Conservation (phyloP, 495 filamentous ascomycete genomes). For the Penicillium waksmanii region DNA sequence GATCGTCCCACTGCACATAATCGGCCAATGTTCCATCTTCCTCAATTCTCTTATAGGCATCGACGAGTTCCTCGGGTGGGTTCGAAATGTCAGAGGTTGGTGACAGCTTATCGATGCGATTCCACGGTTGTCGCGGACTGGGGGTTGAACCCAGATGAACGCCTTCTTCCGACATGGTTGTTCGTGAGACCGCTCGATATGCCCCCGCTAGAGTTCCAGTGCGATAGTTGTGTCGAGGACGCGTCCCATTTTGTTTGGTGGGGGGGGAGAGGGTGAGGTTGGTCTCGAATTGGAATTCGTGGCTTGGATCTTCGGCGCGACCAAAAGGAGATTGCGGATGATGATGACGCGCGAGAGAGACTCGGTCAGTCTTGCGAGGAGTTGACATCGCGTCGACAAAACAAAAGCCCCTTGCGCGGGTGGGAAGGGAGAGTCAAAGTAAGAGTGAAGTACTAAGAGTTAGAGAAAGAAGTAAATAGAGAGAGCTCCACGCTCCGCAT, state of each 20-base stretch:
- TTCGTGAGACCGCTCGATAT: slow-evolving; percentile 33
- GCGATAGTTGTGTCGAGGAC: slow-evolving; percentile 36
- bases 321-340: slow-evolving; percentile 40
- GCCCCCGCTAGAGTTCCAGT: slow-evolving; percentile 45
- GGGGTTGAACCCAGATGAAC: slow-evolving; percentile 19
- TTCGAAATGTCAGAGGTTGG: slow-evolving; percentile 38
- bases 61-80: slow-evolving; percentile 46
- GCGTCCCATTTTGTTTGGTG: slow-evolving; percentile 32
- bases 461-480: slow-evolving; percentile 19
- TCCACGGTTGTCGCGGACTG: slow-evolving; percentile 24
- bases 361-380: slow-evolving; percentile 21
- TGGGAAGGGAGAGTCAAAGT: slow-evolving; percentile 3
- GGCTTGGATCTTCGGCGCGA: slow-evolving; percentile 35
- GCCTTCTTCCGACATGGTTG: slow-evolving; percentile 30
- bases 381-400: slow-evolving; percentile 21
- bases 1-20: slow-evolving; percentile 34
- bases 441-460: not conserved
- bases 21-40: slow-evolving; percentile 48
- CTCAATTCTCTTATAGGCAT: slow-evolving; percentile 50
- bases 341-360: slow-evolving; percentile 32
- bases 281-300: slow-evolving; percentile 34
- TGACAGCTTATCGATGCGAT: slow-evolving; percentile 16
- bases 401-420: slow-evolving; percentile 12
- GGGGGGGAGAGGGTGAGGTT: slow-evolving; percentile 36
- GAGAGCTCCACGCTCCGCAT: slow-evolving; percentile 22